These are phyloP conservation scores for Persicaria tinctoria DNA, from an alignment of 148 eudicot species.

Conservation along the genomic window DNA sequence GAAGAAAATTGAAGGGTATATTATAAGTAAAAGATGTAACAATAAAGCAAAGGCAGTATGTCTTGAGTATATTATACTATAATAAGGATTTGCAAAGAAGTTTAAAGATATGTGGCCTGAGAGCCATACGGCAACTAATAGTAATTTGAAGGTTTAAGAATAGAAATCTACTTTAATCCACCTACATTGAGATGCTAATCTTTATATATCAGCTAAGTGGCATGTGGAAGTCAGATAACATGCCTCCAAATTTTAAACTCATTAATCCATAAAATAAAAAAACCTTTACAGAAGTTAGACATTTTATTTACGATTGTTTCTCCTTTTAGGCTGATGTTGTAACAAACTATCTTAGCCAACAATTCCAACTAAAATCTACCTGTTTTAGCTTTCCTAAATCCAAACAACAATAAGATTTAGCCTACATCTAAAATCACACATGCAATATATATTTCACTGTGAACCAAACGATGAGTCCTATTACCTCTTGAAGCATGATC, in stretches of 20 bases:
- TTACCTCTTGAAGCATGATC: conserved; percentile 67
- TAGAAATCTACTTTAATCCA: neutral
- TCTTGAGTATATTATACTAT: neutral
- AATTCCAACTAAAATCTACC: neutral
- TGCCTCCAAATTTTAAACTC: neutral
- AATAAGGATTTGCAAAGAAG: neutral
- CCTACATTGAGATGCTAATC: neutral
- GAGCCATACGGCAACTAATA: neutral
- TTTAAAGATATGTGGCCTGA: neutral
- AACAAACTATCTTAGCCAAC: neutral
- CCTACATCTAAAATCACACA: too few relatives aligned
- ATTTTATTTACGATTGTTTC: neutral
- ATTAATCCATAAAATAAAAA: neutral
- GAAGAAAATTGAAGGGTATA: neutral
- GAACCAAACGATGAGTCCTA: neutral
- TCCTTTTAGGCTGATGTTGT: neutral
- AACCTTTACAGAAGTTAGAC: neutral
- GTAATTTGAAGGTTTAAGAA: neutral
- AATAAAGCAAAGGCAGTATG: neutral
- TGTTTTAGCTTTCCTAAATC: neutral
- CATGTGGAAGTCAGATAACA: neutral
- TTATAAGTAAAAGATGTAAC: neutral
- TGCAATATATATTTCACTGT: too few relatives aligned
- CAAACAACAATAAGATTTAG: neutral
- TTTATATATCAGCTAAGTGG: neutral